Evolutionary conservation across 768 basidiomycete genomes (phyloP).

Genomic region (Clitopilus hobsonii): DNA sequence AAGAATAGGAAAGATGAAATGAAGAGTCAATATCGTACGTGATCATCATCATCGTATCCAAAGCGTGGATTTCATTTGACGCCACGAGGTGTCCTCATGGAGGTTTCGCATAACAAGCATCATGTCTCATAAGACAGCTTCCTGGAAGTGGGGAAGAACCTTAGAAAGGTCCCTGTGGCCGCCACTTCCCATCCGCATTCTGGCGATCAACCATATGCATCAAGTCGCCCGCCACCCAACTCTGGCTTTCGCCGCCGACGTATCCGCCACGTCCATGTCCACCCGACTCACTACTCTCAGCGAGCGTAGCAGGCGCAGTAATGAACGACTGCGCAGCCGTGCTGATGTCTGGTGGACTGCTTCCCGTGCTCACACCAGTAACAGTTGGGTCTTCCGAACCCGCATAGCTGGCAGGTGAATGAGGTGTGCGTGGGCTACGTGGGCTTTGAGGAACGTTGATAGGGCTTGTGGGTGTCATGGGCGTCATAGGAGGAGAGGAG

Average conservation of each 20-base stretch:
- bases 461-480: conserved; percentile 14
- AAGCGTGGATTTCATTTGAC: background rate
- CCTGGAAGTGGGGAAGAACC: background rate
- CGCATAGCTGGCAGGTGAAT: background rate
- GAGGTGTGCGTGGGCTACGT: background rate
- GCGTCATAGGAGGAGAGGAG: conserved; percentile 6
- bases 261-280: background rate
- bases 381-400: background rate
- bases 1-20: too few relatives aligned
- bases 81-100: background rate
- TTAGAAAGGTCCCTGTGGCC: conserved; percentile 14
- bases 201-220: conserved; percentile 40
- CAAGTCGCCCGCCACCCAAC: conserved; percentile 35
- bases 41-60: background rate
- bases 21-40: too few relatives aligned
- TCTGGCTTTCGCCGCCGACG: conserved; percentile 26
- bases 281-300: conserved; percentile 47
- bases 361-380: conserved; percentile 11
- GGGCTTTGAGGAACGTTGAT: conserved; percentile 16
- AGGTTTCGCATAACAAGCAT: background rate
- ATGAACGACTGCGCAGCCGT: conserved; percentile 68
- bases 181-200: conserved; percentile 24
- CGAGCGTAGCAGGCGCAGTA: conserved; percentile 57
- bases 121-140: background rate
- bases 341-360: conserved; percentile 58